Conservation (phyloP, 345 rosid species). For the Corchorus capsularis region DNA sequence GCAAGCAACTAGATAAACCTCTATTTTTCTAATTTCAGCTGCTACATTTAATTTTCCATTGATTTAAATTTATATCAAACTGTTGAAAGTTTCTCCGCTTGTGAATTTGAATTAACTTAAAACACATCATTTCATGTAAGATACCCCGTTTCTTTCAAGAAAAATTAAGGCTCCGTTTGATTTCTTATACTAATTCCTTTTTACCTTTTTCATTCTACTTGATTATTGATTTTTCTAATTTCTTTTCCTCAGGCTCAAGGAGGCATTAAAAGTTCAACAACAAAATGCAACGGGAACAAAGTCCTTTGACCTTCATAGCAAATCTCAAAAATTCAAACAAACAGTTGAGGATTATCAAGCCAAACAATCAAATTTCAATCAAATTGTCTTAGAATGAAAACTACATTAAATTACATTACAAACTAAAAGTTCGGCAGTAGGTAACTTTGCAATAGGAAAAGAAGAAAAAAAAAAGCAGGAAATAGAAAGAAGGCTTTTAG, state of each 20-base stretch:
- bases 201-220: neutral
- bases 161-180: neutral
- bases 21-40: neutral
- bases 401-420: too few relatives aligned
- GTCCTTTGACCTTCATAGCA: neutral
- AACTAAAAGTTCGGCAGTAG: constrained; percentile 6
- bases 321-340: neutral
- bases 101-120: neutral
- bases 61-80: neutral
- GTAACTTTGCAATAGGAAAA: neutral
- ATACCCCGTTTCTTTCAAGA: neutral
- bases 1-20: constrained; percentile 2
- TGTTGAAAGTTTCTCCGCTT: neutral
- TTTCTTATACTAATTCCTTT: neutral
- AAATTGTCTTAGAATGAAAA: neutral
- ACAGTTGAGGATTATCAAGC: neutral
- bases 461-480: too few relatives aligned
- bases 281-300: neutral
- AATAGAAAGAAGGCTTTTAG: neutral
- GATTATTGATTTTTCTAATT: neutral
- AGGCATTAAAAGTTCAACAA: neutral
- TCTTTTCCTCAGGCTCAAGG: neutral
- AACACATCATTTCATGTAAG: neutral
- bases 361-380: neutral
- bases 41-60: too few relatives aligned